These are phyloP conservation scores for Umbellularia californica DNA, from an alignment of 164 flowering plant genomes.

Conservation along the genomic window DNA sequence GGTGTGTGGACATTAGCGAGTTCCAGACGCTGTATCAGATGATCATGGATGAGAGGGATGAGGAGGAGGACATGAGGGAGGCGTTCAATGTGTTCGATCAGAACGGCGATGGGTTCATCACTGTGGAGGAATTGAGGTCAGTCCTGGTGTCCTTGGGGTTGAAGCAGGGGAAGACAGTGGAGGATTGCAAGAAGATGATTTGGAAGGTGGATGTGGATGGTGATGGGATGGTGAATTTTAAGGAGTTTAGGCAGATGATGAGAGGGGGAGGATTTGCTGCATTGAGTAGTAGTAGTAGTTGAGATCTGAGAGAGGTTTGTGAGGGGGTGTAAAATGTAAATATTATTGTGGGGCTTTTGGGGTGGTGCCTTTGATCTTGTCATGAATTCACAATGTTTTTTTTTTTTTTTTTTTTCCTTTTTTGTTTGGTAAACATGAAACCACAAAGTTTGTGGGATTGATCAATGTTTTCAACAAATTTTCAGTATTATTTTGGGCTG, in stretches of 20 bases:
- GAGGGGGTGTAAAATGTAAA: not conserved
- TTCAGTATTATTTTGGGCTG: too few relatives aligned
- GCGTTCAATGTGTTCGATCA: slow-evolving; percentile 76
- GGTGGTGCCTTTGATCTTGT: not conserved
- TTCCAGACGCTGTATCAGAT: slow-evolving; percentile 48
- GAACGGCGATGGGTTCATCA: slow-evolving; percentile 69
- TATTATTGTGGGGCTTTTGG: not conserved
- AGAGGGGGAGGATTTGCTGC: slow-evolving; percentile 55
- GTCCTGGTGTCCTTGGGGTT: slow-evolving; percentile 56
- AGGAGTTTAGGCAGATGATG: slow-evolving; percentile 73
- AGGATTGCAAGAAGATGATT: slow-evolving; percentile 69
- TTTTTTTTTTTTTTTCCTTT: too few relatives aligned
- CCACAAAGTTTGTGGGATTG: too few relatives aligned
- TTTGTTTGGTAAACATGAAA: too few relatives aligned
- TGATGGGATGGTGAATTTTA: slow-evolving; percentile 60
- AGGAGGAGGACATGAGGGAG: slow-evolving; percentile 68
- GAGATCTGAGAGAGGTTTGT: not conserved
- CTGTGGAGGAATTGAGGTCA: slow-evolving; percentile 56
- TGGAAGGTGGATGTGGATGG: slow-evolving; percentile 69
- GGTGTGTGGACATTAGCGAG: slow-evolving; percentile 65
- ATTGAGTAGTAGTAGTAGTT: slow-evolving; percentile 19
- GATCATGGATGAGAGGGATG: slow-evolving; percentile 50
- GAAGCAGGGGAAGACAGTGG: slow-evolving; percentile 55
- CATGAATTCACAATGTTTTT: not conserved
- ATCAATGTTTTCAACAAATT: too few relatives aligned